These are phyloP conservation scores for Mycena rosella DNA, from an alignment of 768 basidiomycete genomes.

Conservation along the genomic window DNA sequence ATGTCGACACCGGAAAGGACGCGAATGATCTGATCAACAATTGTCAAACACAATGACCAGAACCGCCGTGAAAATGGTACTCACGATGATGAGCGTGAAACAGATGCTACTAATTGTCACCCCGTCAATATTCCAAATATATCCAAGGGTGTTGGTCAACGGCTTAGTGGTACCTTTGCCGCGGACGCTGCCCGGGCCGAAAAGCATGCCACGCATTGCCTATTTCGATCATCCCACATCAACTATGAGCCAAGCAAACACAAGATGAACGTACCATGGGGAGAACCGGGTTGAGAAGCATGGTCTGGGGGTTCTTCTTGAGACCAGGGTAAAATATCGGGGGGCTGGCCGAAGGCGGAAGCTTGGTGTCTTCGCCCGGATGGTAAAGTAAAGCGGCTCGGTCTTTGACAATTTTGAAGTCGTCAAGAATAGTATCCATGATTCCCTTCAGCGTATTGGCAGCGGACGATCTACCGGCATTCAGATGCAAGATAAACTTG, in stretches of 20 bases:
- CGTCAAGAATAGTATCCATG: not conserved
- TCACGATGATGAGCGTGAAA: not conserved
- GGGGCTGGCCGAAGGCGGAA: not conserved
- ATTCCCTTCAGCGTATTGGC: not conserved
- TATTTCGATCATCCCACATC: not conserved
- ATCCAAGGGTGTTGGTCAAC: not conserved
- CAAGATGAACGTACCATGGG: not conserved
- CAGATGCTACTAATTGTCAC: not conserved
- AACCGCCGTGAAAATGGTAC: not conserved
- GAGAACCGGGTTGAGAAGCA: not conserved
- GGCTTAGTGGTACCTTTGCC: not conserved
- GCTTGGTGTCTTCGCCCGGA: not conserved
- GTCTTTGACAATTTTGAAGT: not conserved
- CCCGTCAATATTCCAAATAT: not conserved
- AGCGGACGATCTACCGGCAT: not conserved
- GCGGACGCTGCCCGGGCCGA: not conserved
- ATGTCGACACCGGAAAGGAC: not conserved
- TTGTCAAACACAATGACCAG: not conserved
- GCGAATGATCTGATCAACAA: not conserved
- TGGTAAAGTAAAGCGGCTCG: not conserved
- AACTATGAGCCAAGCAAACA: not conserved
- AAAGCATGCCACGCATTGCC: not conserved
- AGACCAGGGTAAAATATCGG: not conserved
- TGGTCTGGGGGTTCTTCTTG: not conserved
- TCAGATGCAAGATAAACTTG: not conserved